A percentile compares a stretch with the other conserved stretches of the same genome.
phyloP scores from a whole-genome alignment of 2,329 filamentous ascomycete genomes.

The Incumbomyces delicatus region DNA sequence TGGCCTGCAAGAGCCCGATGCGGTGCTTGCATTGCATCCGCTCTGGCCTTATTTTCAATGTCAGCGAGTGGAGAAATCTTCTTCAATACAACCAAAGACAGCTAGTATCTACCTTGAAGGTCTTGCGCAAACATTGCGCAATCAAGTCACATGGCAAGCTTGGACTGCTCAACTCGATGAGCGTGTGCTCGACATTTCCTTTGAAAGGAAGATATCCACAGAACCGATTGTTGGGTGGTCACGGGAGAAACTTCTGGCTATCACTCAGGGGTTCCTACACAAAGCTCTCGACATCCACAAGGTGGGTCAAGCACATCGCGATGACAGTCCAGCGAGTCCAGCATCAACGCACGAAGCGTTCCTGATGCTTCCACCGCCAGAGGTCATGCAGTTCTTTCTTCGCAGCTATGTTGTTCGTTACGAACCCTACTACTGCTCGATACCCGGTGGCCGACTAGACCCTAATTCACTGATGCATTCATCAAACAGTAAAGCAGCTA shows the following conservation, averaged over 20 bases:
- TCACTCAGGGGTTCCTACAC: constrained; percentile 60
- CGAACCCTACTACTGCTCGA: constrained; percentile 56
- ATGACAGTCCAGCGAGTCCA: constrained; percentile 27
- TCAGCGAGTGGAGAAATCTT: constrained; percentile 36
- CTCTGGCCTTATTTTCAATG: constrained; percentile 45
- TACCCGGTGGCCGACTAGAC: constrained; percentile 51
- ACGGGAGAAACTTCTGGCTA: constrained; percentile 60
- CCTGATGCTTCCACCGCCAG: constrained; percentile 54
- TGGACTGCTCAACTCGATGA: constrained; percentile 43
- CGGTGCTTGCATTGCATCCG: constrained; percentile 42
- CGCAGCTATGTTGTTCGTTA: constrained; percentile 57
- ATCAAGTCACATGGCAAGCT: constrained; percentile 42
- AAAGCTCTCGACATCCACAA: constrained; percentile 59
- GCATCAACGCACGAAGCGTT: constrained; percentile 45
- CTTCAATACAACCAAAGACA: constrained; percentile 41
- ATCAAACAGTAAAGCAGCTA: constrained; percentile 54
- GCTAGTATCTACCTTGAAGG: constrained; percentile 42
- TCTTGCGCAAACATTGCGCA: constrained; percentile 41
- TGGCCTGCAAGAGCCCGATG: constrained; percentile 32
- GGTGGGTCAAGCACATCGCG: constrained; percentile 27
- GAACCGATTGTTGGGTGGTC: constrained; percentile 45
- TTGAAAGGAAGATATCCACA: constrained; percentile 38
- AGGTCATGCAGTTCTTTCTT: constrained; percentile 58
- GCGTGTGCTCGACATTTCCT: constrained; percentile 31
- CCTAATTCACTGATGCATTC: constrained; percentile 56